These are phyloP conservation scores for Citrus australasica DNA, from an alignment of 345 rosid species.

Conservation along the genomic window DNA sequence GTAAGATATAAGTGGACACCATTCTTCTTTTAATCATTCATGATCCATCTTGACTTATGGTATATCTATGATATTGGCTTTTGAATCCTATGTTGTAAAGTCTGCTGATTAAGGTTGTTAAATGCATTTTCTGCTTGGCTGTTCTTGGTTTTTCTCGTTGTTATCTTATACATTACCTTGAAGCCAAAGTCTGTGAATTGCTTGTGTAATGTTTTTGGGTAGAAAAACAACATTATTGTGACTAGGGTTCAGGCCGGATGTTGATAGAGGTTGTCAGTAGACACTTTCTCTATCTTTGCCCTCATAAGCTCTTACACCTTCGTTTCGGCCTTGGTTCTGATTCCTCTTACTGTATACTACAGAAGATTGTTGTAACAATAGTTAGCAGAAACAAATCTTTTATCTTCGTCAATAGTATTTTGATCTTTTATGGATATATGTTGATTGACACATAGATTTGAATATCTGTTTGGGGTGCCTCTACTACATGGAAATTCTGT, in stretches of 20 bases:
- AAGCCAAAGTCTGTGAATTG: not conserved
- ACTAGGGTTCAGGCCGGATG: not conserved
- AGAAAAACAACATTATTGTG: not conserved
- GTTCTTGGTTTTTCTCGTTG: not conserved
- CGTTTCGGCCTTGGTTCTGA: not conserved
- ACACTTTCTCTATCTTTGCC: not conserved
- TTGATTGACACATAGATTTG: not conserved
- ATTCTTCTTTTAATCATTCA: not conserved
- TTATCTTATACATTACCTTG: not conserved
- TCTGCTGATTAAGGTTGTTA: not conserved
- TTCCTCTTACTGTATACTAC: not conserved
- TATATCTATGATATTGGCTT: not conserved
- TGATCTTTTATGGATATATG: not conserved
- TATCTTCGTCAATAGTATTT: not conserved
- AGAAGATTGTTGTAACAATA: not conserved
- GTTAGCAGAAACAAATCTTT: not conserved
- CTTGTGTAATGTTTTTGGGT: not conserved
- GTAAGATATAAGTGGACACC: constrained; percentile 26
- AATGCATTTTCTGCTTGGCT: not conserved
- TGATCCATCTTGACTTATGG: not conserved
- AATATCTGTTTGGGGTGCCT: not conserved
- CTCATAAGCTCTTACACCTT: not conserved
- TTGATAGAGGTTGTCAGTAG: not conserved
- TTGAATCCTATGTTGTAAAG: not conserved
- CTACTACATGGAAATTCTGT: not conserved